phyloP scores from a whole-genome alignment of 768 basidiomycete genomes.

The Wakefieldia striispora region DNA sequence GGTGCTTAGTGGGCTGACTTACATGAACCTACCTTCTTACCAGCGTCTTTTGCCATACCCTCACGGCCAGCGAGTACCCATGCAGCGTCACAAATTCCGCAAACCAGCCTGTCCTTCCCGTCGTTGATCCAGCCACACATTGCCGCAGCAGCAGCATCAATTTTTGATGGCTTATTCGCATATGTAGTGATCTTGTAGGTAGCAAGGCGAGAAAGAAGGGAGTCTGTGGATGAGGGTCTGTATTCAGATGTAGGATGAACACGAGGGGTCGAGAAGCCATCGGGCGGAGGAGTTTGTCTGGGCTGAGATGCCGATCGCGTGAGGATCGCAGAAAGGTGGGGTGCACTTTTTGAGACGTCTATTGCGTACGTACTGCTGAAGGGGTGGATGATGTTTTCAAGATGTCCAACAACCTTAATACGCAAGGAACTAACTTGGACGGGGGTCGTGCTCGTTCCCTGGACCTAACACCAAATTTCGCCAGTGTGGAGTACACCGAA shows the following conservation, averaged over 20 bases:
- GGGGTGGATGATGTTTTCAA: neutral
- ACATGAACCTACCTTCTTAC: constrained; percentile 48
- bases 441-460: constrained; percentile 42
- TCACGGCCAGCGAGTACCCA: constrained; percentile 73
- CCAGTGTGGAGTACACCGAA: constrained; percentile 73
- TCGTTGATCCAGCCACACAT: constrained; percentile 85
- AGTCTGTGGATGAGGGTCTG: constrained; percentile 72
- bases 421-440: constrained; percentile 12
- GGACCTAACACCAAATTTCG: constrained; percentile 70
- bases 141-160: constrained; percentile 78
- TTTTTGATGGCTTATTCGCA: constrained; percentile 67
- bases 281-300: constrained; percentile 51
- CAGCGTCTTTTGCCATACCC: constrained; percentile 74
- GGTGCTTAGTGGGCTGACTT: constrained; percentile 12
- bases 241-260: constrained; percentile 53
- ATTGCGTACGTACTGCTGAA: constrained; percentile 12
- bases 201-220: constrained; percentile 68
- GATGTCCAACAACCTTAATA: neutral
- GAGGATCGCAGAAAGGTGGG: constrained; percentile 70
- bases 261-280: constrained; percentile 30
- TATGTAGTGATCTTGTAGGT: constrained; percentile 82
- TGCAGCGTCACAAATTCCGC: constrained; percentile 65
- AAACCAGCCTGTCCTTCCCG: constrained; percentile 75
- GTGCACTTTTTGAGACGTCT: constrained; percentile 54
- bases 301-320: constrained; percentile 56